phyloP scores from a whole-genome alignment of 495 filamentous ascomycete species.

The Aspergillus sclerotiicarbonarius region DNA sequence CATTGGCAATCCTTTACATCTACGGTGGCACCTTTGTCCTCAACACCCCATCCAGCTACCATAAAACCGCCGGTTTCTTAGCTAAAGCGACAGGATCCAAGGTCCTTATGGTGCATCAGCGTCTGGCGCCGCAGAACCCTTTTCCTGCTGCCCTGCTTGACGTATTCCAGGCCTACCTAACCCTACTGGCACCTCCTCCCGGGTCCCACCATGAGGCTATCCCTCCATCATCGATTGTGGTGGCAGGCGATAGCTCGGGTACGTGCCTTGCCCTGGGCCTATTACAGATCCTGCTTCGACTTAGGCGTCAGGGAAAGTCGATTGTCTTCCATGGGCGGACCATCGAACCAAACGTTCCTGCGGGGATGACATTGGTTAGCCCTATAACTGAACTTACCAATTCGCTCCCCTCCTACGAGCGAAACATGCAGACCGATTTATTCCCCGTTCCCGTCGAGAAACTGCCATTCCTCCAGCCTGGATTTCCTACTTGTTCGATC shows the following conservation, averaged over 20 bases:
- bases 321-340: constrained; percentile 7
- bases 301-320: background rate
- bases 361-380: constrained; percentile 6
- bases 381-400: constrained; percentile 2
- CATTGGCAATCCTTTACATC: constrained; percentile 7
- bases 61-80: background rate
- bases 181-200: constrained; percentile 5
- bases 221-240: constrained; percentile 3
- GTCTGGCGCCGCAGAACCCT: constrained; percentile 12
- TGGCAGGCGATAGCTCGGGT: constrained; percentile 11
- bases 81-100: constrained; percentile 1
- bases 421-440: constrained; percentile 1
- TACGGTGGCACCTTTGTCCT: constrained; percentile 11
- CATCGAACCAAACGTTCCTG: background rate
- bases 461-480: background rate
- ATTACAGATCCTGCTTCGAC: constrained; percentile 5
- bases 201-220: background rate
- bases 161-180: constrained; percentile 12
- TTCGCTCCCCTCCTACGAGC: constrained; percentile 4
- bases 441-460: background rate
- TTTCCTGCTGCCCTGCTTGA: constrained; percentile 13
- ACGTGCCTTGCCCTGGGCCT: constrained; percentile 7
- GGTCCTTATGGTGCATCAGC: constrained; percentile 11
- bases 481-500: background rate
- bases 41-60: constrained; percentile 8